Conservation (phyloP, 805 yeast genomes). For the Cyberlindnera galapagoensis region DNA sequence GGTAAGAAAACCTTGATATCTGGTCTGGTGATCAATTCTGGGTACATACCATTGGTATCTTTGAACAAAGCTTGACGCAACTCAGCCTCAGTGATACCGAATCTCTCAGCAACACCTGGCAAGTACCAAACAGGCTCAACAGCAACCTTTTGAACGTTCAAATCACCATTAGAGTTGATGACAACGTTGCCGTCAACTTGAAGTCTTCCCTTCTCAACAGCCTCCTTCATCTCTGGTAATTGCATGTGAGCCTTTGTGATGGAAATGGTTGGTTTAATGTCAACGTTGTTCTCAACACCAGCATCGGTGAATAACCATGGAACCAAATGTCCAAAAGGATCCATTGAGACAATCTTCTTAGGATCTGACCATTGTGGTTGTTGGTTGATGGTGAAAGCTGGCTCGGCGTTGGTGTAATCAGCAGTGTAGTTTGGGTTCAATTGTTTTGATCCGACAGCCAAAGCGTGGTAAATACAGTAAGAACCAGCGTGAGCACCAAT, state of each 20-base stretch:
- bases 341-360: conserved; percentile 57
- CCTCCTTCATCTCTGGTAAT: conserved; percentile 50
- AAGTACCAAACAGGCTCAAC: conserved; percentile 68
- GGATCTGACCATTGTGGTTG: conserved; percentile 50
- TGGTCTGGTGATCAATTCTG: conserved; percentile 61
- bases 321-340: conserved; percentile 61
- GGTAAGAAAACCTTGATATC: conserved; percentile 61
- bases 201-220: conserved; percentile 45
- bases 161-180: conserved; percentile 51
- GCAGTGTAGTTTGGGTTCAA: conserved; percentile 46
- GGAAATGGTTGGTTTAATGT: conserved; percentile 59
- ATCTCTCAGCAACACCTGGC: conserved; percentile 62
- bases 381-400: conserved; percentile 49
- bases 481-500: conserved; percentile 64
- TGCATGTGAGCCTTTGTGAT: conserved; percentile 63
- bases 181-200: conserved; percentile 56
- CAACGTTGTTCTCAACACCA: conserved; percentile 41
- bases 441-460: conserved; percentile 57
- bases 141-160: conserved; percentile 57
- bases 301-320: conserved; percentile 49
- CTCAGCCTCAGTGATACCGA: conserved; percentile 48
- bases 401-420: conserved; percentile 58
- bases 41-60: conserved; percentile 68
- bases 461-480: conserved; percentile 57
- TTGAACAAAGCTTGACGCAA: conserved; percentile 56